Evolutionary conservation across 129 eudicot genomes (phyloP), one percentile per base, ranked within the genome.

Genomic region (Deinandra increscens): DNA sequence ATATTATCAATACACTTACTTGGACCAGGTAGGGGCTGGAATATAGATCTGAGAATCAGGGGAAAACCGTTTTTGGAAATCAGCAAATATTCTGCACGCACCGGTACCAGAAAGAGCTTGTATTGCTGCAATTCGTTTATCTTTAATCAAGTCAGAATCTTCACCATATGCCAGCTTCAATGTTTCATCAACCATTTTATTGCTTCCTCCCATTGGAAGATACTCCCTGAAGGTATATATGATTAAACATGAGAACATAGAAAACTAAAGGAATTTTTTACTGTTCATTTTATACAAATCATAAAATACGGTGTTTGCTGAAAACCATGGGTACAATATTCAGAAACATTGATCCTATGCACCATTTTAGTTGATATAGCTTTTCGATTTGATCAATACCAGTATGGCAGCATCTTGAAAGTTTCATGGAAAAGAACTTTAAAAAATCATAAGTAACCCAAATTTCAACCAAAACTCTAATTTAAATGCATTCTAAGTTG

Each of bases 151-250:
- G 39, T 88, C 96, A 60, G 98, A 92, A 50, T 84, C 69, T 48
- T 84, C 96, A 63, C 98, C 98, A 62, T 92, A 92, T 4, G 98
- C 95, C 33, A 92, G 77, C 84, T 88, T 92, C 74, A 92, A 37
- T 33, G 98, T 84, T 77, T 86, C 94, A 41, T 92, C 84, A 59
- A 92, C 80, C 98, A 88, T 92, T 2, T 82, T 80, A 48, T 71
- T 73, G 76, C 96, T 88, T 82, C 98, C 98, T 71, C 98, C 98
- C 96, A 92, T 92, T 18, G 98, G 98, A 75, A 92, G 98, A 79
- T 92, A 92, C 70, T 92, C 98, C 98, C 98, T 92, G 81, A 61
- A 51, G 9, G 29, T 38, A 26, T 37, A 22, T 38, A 69, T 19
- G 42, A 37, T 69, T 69, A 38, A 59, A 55, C 55, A 66, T 17